Conservation (phyloP, 768 basidiomycete genomes). For the Lentinula guzmanii region DNA sequence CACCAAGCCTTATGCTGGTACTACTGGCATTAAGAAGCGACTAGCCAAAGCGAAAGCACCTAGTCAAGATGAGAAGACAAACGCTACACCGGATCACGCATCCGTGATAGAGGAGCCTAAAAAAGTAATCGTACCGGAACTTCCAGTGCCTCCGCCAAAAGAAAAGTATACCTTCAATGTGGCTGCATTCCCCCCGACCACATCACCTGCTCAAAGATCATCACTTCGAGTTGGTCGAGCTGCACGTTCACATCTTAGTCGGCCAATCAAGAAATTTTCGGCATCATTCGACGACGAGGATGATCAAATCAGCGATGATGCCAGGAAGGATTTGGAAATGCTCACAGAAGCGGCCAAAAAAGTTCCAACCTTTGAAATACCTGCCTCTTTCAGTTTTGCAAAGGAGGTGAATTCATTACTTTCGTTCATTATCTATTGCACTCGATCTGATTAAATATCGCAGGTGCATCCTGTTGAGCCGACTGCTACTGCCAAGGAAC, state of each 20-base stretch:
- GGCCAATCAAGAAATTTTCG: slow-evolving; percentile 57
- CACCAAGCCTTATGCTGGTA: slow-evolving; percentile 74
- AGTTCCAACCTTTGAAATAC: slow-evolving; percentile 52
- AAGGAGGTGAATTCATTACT: slow-evolving; percentile 41
- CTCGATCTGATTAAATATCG: slow-evolving; percentile 4
- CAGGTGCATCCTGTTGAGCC: slow-evolving; percentile 27
- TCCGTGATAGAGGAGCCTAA: not conserved
- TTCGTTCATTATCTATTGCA: not conserved
- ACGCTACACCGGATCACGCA: not conserved
- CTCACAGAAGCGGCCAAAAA: slow-evolving; percentile 53
- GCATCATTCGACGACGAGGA: slow-evolving; percentile 54
- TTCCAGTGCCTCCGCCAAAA: slow-evolving; percentile 16
- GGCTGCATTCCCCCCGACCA: slow-evolving; percentile 27
- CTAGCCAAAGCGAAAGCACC: slow-evolving; percentile 38
- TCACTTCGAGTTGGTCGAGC: slow-evolving; percentile 64
- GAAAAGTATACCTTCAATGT: slow-evolving; percentile 10
- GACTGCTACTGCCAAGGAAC: slow-evolving; percentile 49
- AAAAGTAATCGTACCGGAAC: not conserved
- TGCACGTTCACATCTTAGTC: slow-evolving; percentile 54
- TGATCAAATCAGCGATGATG: slow-evolving; percentile 39
- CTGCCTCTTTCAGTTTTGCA: slow-evolving; percentile 62
- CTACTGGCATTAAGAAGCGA: slow-evolving; percentile 74
- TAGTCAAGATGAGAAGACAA: slow-evolving; percentile 10
- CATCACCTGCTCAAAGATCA: slow-evolving; percentile 30
- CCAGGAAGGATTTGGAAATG: slow-evolving; percentile 35